phyloP scores from a whole-genome alignment of 495 filamentous ascomycete genomes.

The Podospora fimiseda region DNA sequence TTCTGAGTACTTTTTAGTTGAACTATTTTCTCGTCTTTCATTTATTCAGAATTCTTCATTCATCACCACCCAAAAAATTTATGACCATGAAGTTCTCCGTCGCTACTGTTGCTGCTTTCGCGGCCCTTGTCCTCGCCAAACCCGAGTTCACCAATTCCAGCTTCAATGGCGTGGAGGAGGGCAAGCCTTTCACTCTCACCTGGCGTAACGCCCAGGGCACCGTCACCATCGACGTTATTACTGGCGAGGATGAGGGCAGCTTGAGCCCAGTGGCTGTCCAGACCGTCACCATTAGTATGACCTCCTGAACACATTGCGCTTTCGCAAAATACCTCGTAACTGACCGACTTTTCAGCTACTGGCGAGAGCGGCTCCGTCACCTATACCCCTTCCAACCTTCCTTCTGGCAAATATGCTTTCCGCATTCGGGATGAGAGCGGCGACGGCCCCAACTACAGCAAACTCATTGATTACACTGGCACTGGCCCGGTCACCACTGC shows the following conservation, averaged over 20 bases:
- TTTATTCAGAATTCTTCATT: conserved; percentile 1
- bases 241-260: conserved; percentile 22
- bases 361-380: conserved; percentile 28
- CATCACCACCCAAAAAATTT: conserved; percentile 1
- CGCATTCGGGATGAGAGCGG: conserved; percentile 29
- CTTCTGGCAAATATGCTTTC: conserved; percentile 40
- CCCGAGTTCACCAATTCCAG: conserved; percentile 36
- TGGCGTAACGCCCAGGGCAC: conserved; percentile 33
- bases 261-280: conserved; percentile 31
- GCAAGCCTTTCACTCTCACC: conserved; percentile 35
- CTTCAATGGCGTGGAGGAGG: conserved; percentile 30
- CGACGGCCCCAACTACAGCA: conserved; percentile 36
- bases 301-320: too few species aligned
- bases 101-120: conserved; percentile 30
- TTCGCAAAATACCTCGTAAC: too few species aligned
- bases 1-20: conserved; percentile 4
- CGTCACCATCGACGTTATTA: conserved; percentile 35
- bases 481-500: conserved; percentile 20
- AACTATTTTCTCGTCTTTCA: neutral
- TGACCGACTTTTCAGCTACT: conserved; percentile 18
- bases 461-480: conserved; percentile 29
- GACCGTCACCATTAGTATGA: conserved; percentile 28
- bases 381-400: conserved; percentile 25
- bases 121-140: conserved; percentile 32
- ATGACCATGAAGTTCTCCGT: conserved; percentile 42